Evolutionary conservation across 352 stramenopile genomes (phyloP), one percentile per base, ranked within the genome.

Genomic region (Phytophthora quininea): DNA sequence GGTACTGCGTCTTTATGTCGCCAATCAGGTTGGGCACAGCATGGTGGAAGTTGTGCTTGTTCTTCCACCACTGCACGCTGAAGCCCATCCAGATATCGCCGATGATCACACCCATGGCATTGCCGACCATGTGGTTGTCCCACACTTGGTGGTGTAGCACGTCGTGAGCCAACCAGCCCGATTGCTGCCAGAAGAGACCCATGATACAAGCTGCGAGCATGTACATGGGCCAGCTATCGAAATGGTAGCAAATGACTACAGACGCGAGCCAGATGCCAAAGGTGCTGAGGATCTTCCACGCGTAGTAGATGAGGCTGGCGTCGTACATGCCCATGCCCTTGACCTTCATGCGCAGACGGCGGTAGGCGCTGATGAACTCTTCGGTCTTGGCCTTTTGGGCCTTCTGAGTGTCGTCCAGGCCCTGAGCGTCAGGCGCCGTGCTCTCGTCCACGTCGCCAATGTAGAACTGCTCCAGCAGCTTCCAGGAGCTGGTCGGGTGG

Each of bases 1-100:
- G 67, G 54, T 86, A 90, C 35, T 82, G 77, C 37, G 94, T 84
- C 27, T 92, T 89, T 15, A 74, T 77, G 62, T 92, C 92, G 47
- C 92, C 96, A 76, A 99, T 92, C 42, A 99, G 79, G 80, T 99
- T 99, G 30, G 98, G 96, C 42, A 99, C 96, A 19, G 97, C 96
- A 78, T 99, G 97, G 84, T 99, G 97, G 52, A 96, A 97, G 77
- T 99, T 99, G 88, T 99, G 98, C 85, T 98, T 98, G 84, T 98
- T 99, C 75, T 99, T 99, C 96, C 94, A 98, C 96, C 94, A 98
- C 59, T 93, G 84, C 51, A 98, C 95, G 51, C 90, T 98, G 79
- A 99, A 99, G 51, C 97, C 98, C 86, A 99, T 97, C 92, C 97
- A 98, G 6, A 99, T 65, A 81, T 99, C 95, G 48, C 97, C 97